phyloP scores from a whole-genome alignment of 495 filamentous ascomycete species.

The Aspergillus avenaceus region DNA sequence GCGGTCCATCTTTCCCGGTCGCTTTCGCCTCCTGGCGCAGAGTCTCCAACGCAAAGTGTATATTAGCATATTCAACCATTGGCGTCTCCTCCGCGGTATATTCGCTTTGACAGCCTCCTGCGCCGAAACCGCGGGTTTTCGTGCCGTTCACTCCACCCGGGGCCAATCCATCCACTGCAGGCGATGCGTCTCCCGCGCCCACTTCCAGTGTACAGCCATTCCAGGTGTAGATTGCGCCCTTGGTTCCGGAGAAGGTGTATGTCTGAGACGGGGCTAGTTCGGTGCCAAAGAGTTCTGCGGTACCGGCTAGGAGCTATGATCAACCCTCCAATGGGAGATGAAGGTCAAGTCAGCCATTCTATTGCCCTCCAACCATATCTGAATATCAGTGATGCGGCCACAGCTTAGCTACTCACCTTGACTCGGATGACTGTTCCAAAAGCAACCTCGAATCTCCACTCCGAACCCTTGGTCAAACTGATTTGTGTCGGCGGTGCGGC shows the following conservation, averaged over 20 bases:
- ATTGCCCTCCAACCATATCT: not conserved
- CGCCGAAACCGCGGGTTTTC: constrained; percentile 24
- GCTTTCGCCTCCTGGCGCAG: constrained; percentile 50
- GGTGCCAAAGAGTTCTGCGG: constrained; percentile 92
- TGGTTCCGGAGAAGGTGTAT: constrained; percentile 80
- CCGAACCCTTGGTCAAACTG: constrained; percentile 47
- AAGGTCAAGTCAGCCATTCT: constrained; percentile 14
- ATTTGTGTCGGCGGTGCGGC: constrained; percentile 42
- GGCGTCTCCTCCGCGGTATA: constrained; percentile 84
- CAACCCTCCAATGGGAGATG: constrained; percentile 15
- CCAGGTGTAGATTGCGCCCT: constrained; percentile 87
- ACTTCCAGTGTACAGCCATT: constrained; percentile 84
- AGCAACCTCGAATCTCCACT: constrained; percentile 92
- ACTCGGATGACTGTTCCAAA: constrained; percentile 59
- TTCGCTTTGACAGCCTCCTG: constrained; percentile 58
- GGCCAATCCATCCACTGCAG: constrained; percentile 36
- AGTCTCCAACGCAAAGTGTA: constrained; percentile 79
- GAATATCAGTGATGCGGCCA: not conserved
- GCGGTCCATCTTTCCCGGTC: constrained; percentile 59
- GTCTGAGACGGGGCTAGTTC: constrained; percentile 77
- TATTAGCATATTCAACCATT: constrained; percentile 75
- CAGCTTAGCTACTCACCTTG: constrained; percentile 40
- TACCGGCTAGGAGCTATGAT: constrained; percentile 65
- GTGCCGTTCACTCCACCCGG: constrained; percentile 9
- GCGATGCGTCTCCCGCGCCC: constrained; percentile 43